A percentile compares a stretch with the other conserved stretches of the same genome.
These are phyloP conservation scores for Acarospora socialis DNA, from an alignment of 2,329 filamentous ascomycete species.

Conservation along the genomic window DNA sequence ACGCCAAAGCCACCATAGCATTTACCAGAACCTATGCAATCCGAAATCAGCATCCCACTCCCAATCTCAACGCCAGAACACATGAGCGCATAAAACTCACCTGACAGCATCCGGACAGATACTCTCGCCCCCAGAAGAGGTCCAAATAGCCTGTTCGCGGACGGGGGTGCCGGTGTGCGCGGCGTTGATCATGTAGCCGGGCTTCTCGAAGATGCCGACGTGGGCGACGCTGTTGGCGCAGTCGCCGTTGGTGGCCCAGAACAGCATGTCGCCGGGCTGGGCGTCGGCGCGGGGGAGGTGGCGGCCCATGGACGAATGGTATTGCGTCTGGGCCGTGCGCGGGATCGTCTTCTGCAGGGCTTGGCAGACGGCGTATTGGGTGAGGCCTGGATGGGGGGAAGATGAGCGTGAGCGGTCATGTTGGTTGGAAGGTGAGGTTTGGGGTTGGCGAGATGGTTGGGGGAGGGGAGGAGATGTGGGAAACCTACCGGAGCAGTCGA, in stretches of 20 bases:
- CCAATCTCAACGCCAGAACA: too few relatives aligned
- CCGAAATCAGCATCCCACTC: too few relatives aligned
- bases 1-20: too few relatives aligned
- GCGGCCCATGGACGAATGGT: constrained; percentile 14
- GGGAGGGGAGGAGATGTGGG: not conserved
- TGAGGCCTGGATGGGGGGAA: constrained; percentile 11
- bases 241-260: constrained; percentile 15
- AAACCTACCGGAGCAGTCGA: constrained; percentile 14
- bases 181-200: constrained; percentile 17
- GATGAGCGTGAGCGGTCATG: not conserved
- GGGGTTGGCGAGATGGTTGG: not conserved
- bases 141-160: constrained; percentile 18
- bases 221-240: constrained; percentile 15
- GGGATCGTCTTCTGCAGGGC: constrained; percentile 15
- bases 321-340: constrained; percentile 17
- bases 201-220: constrained; percentile 16
- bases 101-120: constrained; percentile 18
- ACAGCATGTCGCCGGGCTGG: constrained; percentile 16
- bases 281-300: constrained; percentile 14
- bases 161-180: constrained; percentile 17
- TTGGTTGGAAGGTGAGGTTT: not conserved
- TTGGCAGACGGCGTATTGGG: constrained; percentile 17
- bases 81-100: too few relatives aligned
- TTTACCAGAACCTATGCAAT: too few relatives aligned
- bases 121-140: constrained; percentile 15